phyloP scores from a whole-genome alignment of 2,329 filamentous ascomycete species.

The Rhexocercosporidium sp. region DNA sequence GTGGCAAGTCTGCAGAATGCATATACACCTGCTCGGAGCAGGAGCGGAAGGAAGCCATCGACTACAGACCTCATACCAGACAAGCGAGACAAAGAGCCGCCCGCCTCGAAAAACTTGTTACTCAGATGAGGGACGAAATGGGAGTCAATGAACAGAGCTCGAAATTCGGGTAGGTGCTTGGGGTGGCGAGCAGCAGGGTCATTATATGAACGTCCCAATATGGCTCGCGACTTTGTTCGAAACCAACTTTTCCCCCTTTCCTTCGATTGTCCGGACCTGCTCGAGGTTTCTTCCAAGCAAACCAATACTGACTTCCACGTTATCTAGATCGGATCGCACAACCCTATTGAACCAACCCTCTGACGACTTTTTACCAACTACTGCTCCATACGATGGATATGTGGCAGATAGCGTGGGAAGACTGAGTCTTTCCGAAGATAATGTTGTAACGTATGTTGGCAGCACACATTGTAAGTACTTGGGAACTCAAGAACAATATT shows the following conservation, averaged over 20 bases:
- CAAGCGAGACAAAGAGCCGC: background rate
- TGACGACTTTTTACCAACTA: no score
- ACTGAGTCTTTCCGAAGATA: slow-evolving; percentile 3
- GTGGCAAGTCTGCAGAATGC: slow-evolving; percentile 4
- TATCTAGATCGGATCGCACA: no score
- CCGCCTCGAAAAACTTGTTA: slow-evolving; percentile 1
- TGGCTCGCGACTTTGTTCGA: background rate
- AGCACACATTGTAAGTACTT: slow-evolving; percentile 53
- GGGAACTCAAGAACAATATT: no score
- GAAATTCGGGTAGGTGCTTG: background rate
- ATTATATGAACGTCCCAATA: background rate
- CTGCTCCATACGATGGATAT: background rate
- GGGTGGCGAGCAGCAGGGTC: no score
- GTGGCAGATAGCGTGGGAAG: background rate
- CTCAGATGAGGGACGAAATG: slow-evolving; percentile 3
- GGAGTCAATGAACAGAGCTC: background rate
- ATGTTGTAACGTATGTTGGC: slow-evolving; percentile 54
- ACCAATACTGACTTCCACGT: no score
- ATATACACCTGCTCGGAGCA: background rate
- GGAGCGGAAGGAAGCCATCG: slow-evolving; percentile 3
- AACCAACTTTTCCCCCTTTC: background rate
- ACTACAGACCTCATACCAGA: background rate
- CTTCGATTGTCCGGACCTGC: no score
- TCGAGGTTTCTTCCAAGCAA: no score
- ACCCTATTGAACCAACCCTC: no score